Conservation (phyloP, 2,329 filamentous ascomycete species). For the Rhexocercosporidium sp. region DNA sequence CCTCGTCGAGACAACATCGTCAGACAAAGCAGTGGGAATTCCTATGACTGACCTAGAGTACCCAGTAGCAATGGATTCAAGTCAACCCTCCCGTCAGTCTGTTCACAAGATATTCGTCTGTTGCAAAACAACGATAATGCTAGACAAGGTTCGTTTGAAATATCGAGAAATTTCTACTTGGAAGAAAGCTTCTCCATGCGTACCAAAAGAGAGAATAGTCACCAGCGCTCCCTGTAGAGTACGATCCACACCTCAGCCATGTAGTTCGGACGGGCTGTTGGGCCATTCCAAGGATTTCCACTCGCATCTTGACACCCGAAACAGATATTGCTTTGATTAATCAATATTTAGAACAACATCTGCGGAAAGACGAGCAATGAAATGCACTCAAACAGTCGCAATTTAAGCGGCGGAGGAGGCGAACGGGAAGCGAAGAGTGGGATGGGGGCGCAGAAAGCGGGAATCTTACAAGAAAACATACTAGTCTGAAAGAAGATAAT, state of each 20-base stretch:
- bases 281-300: neutral
- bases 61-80: too few species aligned
- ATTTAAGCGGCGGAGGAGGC: neutral
- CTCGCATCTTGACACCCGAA: neutral
- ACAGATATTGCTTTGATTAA: neutral
- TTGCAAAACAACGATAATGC: too few species aligned
- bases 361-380: neutral
- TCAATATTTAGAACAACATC: neutral
- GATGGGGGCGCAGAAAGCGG: neutral
- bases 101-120: too few species aligned
- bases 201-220: too few species aligned
- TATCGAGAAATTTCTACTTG: neutral
- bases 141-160: too few species aligned
- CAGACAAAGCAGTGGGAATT: slow-evolving; percentile 55
- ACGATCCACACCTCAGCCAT: too few species aligned
- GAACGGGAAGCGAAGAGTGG: neutral
- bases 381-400: neutral
- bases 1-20: slow-evolving; percentile 47
- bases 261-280: too few species aligned
- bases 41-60: too few species aligned
- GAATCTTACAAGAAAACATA: too few species aligned
- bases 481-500: neutral
- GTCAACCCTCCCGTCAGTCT: too few species aligned
- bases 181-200: too few species aligned
- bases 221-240: too few species aligned